Evolutionary conservation across 2,329 filamentous ascomycete genomes (phyloP).

Genomic region (Teratosphaeria destructans): DNA sequence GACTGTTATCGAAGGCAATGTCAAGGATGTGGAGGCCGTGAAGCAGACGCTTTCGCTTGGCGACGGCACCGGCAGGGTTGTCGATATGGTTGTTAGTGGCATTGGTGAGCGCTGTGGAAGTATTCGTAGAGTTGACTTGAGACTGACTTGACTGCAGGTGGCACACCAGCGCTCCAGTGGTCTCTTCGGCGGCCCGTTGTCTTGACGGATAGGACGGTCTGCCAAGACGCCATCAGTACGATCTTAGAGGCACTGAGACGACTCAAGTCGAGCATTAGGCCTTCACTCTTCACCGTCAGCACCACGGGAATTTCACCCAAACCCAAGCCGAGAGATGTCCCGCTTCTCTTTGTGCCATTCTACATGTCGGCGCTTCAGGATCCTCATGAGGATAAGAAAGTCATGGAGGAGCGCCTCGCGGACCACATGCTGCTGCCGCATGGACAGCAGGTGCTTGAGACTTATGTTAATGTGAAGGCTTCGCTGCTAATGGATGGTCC

Average conservation of each 20-base stretch:
- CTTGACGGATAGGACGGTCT: conserved; percentile 26
- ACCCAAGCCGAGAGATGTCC: conserved; percentile 26
- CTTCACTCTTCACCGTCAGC: conserved; percentile 24
- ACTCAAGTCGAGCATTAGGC: conserved; percentile 14
- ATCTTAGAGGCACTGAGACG: conserved; percentile 23
- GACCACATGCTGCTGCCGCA: conserved; percentile 13
- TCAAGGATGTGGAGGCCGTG: conserved; percentile 33
- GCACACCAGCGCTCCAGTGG: conserved; percentile 19
- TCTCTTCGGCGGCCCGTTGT: conserved; percentile 21
- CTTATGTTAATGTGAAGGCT: conserved; percentile 27
- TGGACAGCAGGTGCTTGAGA: conserved; percentile 13
- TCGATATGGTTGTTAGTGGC: conserved; percentile 38
- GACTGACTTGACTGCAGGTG: not conserved
- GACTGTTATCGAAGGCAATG: conserved; percentile 39
- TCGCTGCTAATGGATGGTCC: conserved; percentile 27
- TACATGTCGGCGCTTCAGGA: conserved; percentile 27
- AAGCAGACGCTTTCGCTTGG: conserved; percentile 26
- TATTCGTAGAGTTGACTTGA: not conserved
- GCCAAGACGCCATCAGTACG: conserved; percentile 21
- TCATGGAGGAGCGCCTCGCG: conserved; percentile 25
- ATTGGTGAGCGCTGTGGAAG: conserved; percentile 28
- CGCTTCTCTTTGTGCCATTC: conserved; percentile 20
- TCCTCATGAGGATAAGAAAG: conserved; percentile 32
- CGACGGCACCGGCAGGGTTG: conserved; percentile 15
- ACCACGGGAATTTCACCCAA: conserved; percentile 28